Percentiles rank a stretch among this genome's conserved stretches.
phyloP scores from a whole-genome alignment of 2,329 filamentous ascomycete species.

The Plenodomus tracheiphilus region DNA sequence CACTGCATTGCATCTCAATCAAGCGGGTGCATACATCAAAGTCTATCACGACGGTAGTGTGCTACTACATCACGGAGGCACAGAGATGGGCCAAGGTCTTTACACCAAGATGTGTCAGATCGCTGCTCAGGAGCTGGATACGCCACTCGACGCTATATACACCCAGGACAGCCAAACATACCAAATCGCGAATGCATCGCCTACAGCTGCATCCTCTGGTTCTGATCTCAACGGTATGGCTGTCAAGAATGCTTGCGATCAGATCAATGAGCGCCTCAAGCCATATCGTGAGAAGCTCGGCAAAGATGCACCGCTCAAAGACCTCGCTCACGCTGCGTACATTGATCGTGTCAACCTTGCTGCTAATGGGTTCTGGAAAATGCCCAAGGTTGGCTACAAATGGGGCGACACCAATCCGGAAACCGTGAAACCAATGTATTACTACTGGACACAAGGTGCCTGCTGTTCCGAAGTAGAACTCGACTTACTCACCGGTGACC shows the following conservation, averaged over 20 bases:
- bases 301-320: slow-evolving; percentile 74
- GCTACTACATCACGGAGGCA: slow-evolving; percentile 89
- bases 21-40: slow-evolving; percentile 89
- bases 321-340: slow-evolving; percentile 87
- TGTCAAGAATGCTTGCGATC: slow-evolving; percentile 85
- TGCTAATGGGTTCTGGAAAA: slow-evolving; percentile 95
- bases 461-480: slow-evolving; percentile 86
- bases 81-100: slow-evolving; percentile 95
- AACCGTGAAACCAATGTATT: slow-evolving; percentile 72
- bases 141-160: slow-evolving; percentile 79
- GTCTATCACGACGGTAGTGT: slow-evolving; percentile 95
- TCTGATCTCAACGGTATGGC: slow-evolving; percentile 95
- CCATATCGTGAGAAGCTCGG: slow-evolving; percentile 86
- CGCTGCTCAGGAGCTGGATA: slow-evolving; percentile 83
- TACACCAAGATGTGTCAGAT: slow-evolving; percentile 97
- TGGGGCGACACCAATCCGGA: slow-evolving; percentile 63
- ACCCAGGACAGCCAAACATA: slow-evolving; percentile 90
- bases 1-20: slow-evolving; percentile 91
- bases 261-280: slow-evolving; percentile 81
- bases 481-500: slow-evolving; percentile 88
- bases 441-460: slow-evolving; percentile 91
- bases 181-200: slow-evolving; percentile 83
- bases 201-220: slow-evolving; percentile 89
- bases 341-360: slow-evolving; percentile 93
- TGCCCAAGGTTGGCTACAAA: slow-evolving; percentile 89